Base-by-base conservation (phyloP, 2,329 filamentous ascomycete genomes). In the Colletotrichum liaoningense region DNA sequence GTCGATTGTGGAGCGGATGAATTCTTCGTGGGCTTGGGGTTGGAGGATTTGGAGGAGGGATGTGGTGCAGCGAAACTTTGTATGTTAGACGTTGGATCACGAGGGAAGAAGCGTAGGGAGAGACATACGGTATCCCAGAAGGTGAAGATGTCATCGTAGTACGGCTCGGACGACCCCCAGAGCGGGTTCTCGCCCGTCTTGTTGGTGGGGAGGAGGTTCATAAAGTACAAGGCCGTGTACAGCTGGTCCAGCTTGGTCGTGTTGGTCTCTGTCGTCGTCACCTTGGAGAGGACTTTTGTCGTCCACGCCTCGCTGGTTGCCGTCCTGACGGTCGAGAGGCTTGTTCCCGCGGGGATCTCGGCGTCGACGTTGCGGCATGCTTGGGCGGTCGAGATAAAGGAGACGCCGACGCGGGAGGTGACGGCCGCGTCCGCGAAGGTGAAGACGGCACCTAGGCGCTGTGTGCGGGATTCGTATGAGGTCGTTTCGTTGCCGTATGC, bases 71-170 rank as follows among this genome's bases (percentile, higher is more conserved):
- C 92, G 89, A 79, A 93, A 92, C 77, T 81, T 11, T 5, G 16
- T 76, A 33, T 33, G 9, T 42, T 6, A 35, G 33, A 12, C 4
- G 33, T 35, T 35, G 12, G 5, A 11, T 24, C 9, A 22, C 26
- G 54, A 42, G 59, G 30, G 30, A 49, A 28, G 19, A 11, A 24
- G 11, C 16, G 19, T 11, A n/a, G 11, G 42, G 19, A n/a, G 7
- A 16, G 22, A 65, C 76, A 64, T 67, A 80, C 76, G 30, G 78
- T 81, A 72, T 90, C 88, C 92, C 93, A 94, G 26, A 92, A 87
- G 0, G 92, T 94, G 77, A 93, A 93, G 19, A 92, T 89, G 72
- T 94, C 92, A 72, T 93, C 90, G 77, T 93, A 94, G 77, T 93
- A 93, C 1, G 92, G 92, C 79, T 94, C 92, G 0, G 79, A 77